Evolutionary conservation across 208 protist species (phyloP), one percentile per base, ranked within the genome.

Genomic region (Herpetomonas samuelpessoai): DNA sequence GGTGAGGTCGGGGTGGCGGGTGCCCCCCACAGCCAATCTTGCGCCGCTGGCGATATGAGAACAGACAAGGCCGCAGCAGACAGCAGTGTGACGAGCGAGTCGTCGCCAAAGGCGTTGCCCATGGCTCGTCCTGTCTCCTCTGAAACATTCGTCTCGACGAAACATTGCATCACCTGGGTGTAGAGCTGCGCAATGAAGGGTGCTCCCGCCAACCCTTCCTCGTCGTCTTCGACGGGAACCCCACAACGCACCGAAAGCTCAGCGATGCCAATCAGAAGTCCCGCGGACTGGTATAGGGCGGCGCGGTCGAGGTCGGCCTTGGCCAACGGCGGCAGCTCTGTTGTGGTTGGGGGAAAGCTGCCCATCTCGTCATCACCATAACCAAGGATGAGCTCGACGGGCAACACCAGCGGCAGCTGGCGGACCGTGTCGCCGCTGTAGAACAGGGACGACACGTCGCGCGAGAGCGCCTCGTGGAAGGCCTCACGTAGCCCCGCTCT

Each of bases 71-170:
- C 45, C 22, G 62, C 59, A 6, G 66, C 41, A 35, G 63, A 81
- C 10, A 91, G 57, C 45, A 91, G 60, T 0, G 65, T 46, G 1
- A 88, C 46, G 6, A 81, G 63, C 1, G 84, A 86, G 7, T 83
- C 80, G 25, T 91, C 84, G 6, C 68, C 79, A 53, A 78, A 88
- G 22, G 65, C n/a, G n/a, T n/a, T n/a, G n/a, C n/a, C n/a, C n/a
- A n/a, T n/a, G n/a, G n/a, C n/a, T n/a, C n/a, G n/a, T n/a, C n/a
- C n/a, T n/a, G n/a, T n/a, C n/a, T n/a, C n/a, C n/a, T n/a, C n/a
- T n/a, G n/a, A n/a, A n/a, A n/a, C n/a, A n/a, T n/a, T n/a, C n/a
- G n/a, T n/a, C n/a, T n/a, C 28, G 51, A 27, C 12, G 24, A 12
- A 19, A n/a, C 18, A n/a, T 10, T 51, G 46, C 12, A 6, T 27